These are phyloP conservation scores for Chrysochromulina parva DNA, from an alignment of 78 protist genomes.

Conservation along the genomic window DNA sequence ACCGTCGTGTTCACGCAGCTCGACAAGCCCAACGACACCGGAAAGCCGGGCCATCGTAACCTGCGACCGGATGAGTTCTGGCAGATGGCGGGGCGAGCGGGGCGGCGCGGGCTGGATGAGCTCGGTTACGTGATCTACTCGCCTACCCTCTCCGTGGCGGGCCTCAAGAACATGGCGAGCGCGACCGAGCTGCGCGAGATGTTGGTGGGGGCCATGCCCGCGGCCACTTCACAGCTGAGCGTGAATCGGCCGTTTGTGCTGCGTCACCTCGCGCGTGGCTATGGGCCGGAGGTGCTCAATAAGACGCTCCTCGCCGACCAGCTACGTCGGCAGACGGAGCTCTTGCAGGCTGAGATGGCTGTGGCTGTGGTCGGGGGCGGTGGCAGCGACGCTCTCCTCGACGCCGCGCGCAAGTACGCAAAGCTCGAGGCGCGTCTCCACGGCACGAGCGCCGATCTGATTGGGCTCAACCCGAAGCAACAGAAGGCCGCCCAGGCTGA, in stretches of 20 bases:
- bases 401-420: not conserved
- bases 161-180: not conserved
- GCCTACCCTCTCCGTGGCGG: constrained; percentile 18
- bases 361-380: not conserved
- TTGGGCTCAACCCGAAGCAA: not conserved
- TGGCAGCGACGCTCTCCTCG: not conserved
- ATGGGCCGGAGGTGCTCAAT: constrained; percentile 31
- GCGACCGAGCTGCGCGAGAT: not conserved
- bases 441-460: too few species aligned
- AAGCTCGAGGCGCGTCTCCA: too few species aligned
- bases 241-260: not conserved
- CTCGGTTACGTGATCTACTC: constrained; percentile 43
- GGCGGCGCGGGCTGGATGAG: constrained; percentile 49
- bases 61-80: constrained; percentile 47
- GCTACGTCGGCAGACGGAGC: not conserved
- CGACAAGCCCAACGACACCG: constrained; percentile 21
- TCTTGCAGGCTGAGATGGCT: not conserved
- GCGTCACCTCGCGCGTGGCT: constrained; percentile 21
- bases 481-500: not conserved
- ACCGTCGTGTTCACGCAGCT: constrained; percentile 50
- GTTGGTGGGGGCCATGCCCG: constrained; percentile 19
- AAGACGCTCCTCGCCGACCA: constrained; percentile 6
- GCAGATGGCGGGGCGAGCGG: constrained; percentile 49
- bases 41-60: not conserved
- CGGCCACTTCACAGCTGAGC: not conserved